Conservation (phyloP, 192 early-diverging fungal species). For the Entomortierella chlamydospora region DNA sequence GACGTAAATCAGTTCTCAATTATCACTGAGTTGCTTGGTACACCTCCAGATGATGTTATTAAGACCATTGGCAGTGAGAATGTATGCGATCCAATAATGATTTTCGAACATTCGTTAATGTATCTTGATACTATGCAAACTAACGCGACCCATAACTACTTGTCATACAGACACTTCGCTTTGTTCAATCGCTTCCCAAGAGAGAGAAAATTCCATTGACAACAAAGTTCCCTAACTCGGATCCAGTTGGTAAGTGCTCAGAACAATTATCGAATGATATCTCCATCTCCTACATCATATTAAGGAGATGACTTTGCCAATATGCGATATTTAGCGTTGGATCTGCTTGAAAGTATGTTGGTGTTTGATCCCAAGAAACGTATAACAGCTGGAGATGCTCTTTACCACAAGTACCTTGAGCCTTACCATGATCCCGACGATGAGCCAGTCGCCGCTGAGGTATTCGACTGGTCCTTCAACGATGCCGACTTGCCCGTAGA, state of each 20-base stretch:
- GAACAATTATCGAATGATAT: not conserved
- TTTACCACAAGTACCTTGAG: conserved; percentile 90
- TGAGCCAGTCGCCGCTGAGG: conserved; percentile 82
- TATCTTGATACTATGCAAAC: not conserved
- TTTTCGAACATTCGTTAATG: not conserved
- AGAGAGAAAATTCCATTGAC: conserved; percentile 85
- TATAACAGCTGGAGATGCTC: conserved; percentile 87
- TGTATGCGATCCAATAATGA: conserved; percentile 52
- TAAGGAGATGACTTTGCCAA: not conserved
- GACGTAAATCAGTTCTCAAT: conserved; percentile 97
- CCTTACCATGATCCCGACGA: conserved; percentile 92
- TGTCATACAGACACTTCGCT: conserved; percentile 77
- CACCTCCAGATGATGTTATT: conserved; percentile 92
- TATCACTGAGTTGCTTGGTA: conserved; percentile 92
- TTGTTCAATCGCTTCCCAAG: conserved; percentile 89
- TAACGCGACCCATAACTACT: not conserved
- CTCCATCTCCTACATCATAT: not conserved
- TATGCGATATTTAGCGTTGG: conserved; percentile 65
- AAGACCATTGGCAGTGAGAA: conserved; percentile 94
- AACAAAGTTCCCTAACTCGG: conserved; percentile 83
- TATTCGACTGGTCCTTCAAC: conserved; percentile 97
- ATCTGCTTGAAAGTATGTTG: conserved; percentile 91
- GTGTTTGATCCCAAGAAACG: conserved; percentile 94
- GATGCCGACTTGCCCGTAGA: conserved; percentile 90
- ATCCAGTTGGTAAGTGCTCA: conserved; percentile 67